A percentile compares a stretch with the other conserved stretches of the same genome.
phyloP scores from a whole-genome alignment of 257 asterid genomes.

The Scutellaria galericulata region DNA sequence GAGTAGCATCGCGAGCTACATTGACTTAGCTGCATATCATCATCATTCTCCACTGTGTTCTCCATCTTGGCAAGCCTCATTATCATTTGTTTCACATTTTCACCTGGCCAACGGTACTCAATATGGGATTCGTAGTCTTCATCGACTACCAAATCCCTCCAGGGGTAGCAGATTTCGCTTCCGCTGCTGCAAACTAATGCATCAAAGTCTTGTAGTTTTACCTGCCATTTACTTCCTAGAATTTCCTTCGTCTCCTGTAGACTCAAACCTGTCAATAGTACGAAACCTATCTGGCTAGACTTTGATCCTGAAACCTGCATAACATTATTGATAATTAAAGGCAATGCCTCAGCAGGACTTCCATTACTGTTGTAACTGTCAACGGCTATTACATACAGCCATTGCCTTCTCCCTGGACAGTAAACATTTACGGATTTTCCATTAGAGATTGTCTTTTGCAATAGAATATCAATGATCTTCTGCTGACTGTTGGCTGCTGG shows the following conservation, averaged over 20 bases:
- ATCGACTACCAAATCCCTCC: slow-evolving; percentile 60
- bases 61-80: slow-evolving; percentile 53
- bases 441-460: slow-evolving; percentile 43
- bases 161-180: slow-evolving; percentile 67
- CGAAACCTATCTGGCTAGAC: slow-evolving; percentile 59
- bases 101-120: slow-evolving; percentile 73
- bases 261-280: slow-evolving; percentile 56
- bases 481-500: slow-evolving; percentile 45
- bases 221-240: slow-evolving; percentile 38
- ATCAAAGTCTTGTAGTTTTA: slow-evolving; percentile 56
- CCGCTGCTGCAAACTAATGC: slow-evolving; percentile 71
- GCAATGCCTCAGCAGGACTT: slow-evolving; percentile 46
- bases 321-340: slow-evolving; percentile 53
- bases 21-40: slow-evolving; percentile 45
- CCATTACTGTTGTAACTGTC: slow-evolving; percentile 60
- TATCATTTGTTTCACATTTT: slow-evolving; percentile 51
- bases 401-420: slow-evolving; percentile 69
- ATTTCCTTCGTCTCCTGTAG: slow-evolving; percentile 56
- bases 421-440: slow-evolving; percentile 41
- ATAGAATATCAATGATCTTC: slow-evolving; percentile 54
- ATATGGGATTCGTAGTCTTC: slow-evolving; percentile 65
- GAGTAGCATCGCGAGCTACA: slow-evolving; percentile 66
- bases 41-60: slow-evolving; percentile 47
- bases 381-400: slow-evolving; percentile 56
- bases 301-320: slow-evolving; percentile 54